Evolutionary conservation across 2,329 filamentous ascomycete genomes (phyloP).

Genomic region (Botrytis aclada): DNA sequence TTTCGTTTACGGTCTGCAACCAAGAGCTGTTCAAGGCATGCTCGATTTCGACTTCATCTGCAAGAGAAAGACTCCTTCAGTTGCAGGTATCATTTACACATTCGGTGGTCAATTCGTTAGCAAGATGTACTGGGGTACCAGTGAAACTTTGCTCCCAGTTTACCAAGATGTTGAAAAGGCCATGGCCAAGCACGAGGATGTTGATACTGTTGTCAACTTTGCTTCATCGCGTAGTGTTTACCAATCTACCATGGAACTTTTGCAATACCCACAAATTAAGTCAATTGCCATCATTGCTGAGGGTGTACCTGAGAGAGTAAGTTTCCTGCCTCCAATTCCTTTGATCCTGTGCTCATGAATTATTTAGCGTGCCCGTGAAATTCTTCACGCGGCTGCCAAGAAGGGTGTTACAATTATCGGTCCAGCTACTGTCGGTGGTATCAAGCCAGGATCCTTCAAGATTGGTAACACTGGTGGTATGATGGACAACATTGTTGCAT

Average conservation of each 20-base stretch:
- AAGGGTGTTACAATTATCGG: slow-evolving; percentile 99
- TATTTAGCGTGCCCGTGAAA: slow-evolving; percentile 86
- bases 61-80: slow-evolving; percentile 94
- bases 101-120: slow-evolving; percentile 99
- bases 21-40: slow-evolving; percentile 86
- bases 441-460: slow-evolving; percentile 99
- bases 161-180: slow-evolving; percentile 95
- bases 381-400: slow-evolving; percentile 92
- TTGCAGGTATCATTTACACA: slow-evolving; percentile 99
- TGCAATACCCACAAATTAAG: slow-evolving; percentile 95
- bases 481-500: slow-evolving; percentile 99
- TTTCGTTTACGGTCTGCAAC: slow-evolving; percentile 99
- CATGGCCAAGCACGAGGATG: slow-evolving; percentile 92
- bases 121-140: slow-evolving; percentile 99
- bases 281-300: slow-evolving; percentile 99
- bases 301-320: slow-evolving; percentile 95
- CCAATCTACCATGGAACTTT: slow-evolving; percentile 97
- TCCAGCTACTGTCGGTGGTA: slow-evolving; percentile 96
- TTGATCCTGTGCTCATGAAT: slow-evolving; percentile 33
- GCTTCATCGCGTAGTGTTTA: slow-evolving; percentile 98
- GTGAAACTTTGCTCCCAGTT: slow-evolving; percentile 95
- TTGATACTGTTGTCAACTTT: slow-evolving; percentile 99
- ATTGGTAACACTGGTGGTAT: slow-evolving; percentile 99
- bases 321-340: slow-evolving; percentile 39
- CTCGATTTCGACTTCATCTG: slow-evolving; percentile 99